Base-by-base conservation (phyloP, 148 eudicot species). In the Persicaria tinctoria region DNA sequence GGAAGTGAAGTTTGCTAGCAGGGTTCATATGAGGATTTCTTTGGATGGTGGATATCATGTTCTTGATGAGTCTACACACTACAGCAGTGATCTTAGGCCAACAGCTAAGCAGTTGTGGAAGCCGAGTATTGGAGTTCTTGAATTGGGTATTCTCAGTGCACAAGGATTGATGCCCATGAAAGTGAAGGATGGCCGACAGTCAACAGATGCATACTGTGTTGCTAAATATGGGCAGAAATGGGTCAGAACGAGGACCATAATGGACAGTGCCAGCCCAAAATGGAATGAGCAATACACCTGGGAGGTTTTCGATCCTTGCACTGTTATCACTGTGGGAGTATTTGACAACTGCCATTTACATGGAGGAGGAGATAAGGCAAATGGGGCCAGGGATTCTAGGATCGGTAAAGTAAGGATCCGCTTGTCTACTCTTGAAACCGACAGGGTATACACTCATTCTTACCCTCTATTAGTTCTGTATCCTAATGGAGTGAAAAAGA, bases 261-360 rank as follows among this genome's bases (percentile, higher is more conserved):
- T 87, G 32, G 90, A 87, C 69, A 85, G 88, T 66, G 83, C 85
- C 44, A 79, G 74, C 80, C 90, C 90, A 0, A 87, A 84, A 68
- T 87, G 90, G 90, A 87, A 87, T 20, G 90, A 87, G 77, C 90
- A 87, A 32, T 87, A 87, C 68, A 87, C 88, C n/a, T 87, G 90
- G 90, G 90, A 87, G 83, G 90, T 87, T 72, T 87, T 76, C 73
- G 90, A 87, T 78, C 88, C 88, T 1, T 87, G 90, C 72, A 87
- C 90, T 45, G 90, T 87, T 27, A 72, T 87, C 32, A 85, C 90
- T 68, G 76, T 87, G n/a, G 90, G 90, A 4, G 90, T 87, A 44
- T 87, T 87, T 70, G 90, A 87, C 76, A 87, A 87, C 74, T 79
- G 86, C 76, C 90, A 87, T 66, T 76, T 90, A 68, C 87, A 83